phyloP scores from a whole-genome alignment of 805 yeast species.

The Maudiozyma turicensis region DNA sequence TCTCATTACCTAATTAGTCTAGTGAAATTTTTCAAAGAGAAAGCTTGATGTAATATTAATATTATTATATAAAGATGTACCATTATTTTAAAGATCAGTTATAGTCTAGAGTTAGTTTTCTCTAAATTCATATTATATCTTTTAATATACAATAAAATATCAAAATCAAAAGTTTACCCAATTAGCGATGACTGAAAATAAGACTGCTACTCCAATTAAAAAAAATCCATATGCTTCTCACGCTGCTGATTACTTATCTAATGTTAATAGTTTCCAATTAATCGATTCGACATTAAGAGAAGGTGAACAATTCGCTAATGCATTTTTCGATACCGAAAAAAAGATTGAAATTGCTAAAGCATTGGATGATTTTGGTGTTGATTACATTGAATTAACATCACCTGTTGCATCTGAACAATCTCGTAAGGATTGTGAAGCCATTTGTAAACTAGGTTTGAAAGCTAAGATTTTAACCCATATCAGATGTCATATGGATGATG shows the following conservation, averaged over 20 bases:
- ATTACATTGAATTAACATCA: constrained; percentile 92
- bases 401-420: constrained; percentile 97
- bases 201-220: constrained; percentile 5
- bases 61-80: too few relatives aligned
- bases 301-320: constrained; percentile 98
- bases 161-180: too few relatives aligned
- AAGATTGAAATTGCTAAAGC: constrained; percentile 97
- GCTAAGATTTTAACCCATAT: constrained; percentile 95
- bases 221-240: constrained; percentile 90
- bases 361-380: constrained; percentile 94
- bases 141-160: too few relatives aligned
- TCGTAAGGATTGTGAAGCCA: constrained; percentile 90
- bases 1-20: too few relatives aligned
- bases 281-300: constrained; percentile 95
- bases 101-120: too few relatives aligned
- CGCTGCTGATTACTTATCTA: constrained; percentile 85
- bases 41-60: too few relatives aligned
- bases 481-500: constrained; percentile 98
- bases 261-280: constrained; percentile 79
- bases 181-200: background rate
- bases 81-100: too few relatives aligned
- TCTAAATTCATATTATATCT: too few relatives aligned
- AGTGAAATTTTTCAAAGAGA: too few relatives aligned
- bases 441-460: constrained; percentile 91
- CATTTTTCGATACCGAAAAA: constrained; percentile 88